These are phyloP conservation scores for Cucumis hystrix DNA, from an alignment of 306 rosid species.

Conservation along the genomic window DNA sequence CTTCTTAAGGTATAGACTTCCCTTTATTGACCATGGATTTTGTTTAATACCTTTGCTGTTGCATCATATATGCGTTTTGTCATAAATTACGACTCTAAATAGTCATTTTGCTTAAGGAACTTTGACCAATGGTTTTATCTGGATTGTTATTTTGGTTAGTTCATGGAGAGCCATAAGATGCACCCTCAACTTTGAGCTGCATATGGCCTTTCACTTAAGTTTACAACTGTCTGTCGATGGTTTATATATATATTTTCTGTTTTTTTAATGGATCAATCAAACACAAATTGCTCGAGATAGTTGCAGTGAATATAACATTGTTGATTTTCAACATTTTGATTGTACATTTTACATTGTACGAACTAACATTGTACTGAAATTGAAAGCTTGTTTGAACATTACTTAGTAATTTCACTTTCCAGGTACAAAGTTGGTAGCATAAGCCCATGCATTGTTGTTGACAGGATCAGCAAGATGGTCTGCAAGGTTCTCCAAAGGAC, in stretches of 20 bases:
- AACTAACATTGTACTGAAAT: neutral
- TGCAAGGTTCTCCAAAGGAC: slow-evolving; percentile 29
- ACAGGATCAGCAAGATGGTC: slow-evolving; percentile 31
- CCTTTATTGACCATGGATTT: no score
- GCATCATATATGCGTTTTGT: no score
- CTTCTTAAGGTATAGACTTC: no score
- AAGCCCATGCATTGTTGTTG: slow-evolving; percentile 20
- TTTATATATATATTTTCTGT: neutral
- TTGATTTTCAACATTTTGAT: neutral
- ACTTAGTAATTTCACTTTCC: slow-evolving; percentile 15
- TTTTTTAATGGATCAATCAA: neutral
- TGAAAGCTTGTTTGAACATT: slow-evolving; percentile 3
- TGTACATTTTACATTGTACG: neutral
- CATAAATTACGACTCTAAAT: neutral
- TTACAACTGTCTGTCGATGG: neutral
- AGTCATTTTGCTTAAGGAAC: neutral
- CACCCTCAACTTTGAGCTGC: neutral
- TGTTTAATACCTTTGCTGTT: no score
- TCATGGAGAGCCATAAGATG: neutral
- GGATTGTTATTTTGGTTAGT: neutral
- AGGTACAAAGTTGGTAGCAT: slow-evolving; percentile 21
- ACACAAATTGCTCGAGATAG: neutral
- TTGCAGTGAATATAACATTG: neutral
- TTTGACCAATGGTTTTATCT: neutral
- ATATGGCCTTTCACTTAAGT: neutral